Percentiles rank a stretch among this genome's conserved stretches.
These are phyloP conservation scores for Phytophthora megakarya DNA, from an alignment of 352 stramenopile species.

Conservation along the genomic window DNA sequence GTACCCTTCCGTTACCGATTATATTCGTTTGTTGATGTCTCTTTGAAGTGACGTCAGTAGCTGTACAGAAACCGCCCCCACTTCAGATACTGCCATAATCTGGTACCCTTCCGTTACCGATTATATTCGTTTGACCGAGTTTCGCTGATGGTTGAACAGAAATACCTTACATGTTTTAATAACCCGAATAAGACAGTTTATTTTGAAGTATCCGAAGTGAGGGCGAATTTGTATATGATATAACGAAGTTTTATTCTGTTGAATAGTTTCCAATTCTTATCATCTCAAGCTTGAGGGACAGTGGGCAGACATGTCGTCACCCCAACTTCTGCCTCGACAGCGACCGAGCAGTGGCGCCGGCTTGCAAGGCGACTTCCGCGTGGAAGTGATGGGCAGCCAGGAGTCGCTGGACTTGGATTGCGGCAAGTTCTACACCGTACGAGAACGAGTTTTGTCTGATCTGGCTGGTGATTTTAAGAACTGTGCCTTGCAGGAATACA, in stretches of 20 bases:
- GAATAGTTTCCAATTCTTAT: neutral
- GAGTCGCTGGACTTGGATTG: conserved; percentile 86
- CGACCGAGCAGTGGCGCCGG: conserved; percentile 32
- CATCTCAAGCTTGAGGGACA: neutral
- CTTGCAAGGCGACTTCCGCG: conserved; percentile 64
- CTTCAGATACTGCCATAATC: too few relatives aligned
- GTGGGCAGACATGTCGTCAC: conserved; percentile 21
- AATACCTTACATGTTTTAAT: too few relatives aligned
- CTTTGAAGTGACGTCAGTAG: too few relatives aligned
- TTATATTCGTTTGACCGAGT: too few relatives aligned
- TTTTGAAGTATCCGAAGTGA: too few relatives aligned
- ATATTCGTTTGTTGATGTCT: too few relatives aligned
- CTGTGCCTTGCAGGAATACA: conserved; percentile 81
- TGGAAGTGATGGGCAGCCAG: conserved; percentile 78
- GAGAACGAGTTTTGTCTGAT: neutral
- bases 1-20: too few relatives aligned
- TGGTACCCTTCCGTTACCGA: too few relatives aligned
- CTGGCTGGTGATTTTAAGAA: neutral
- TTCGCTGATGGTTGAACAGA: too few relatives aligned
- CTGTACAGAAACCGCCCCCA: too few relatives aligned
- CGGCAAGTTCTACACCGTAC: conserved; percentile 87
- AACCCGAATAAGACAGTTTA: too few relatives aligned
- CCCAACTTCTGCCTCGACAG: conserved; percentile 30
- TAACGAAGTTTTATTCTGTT: conserved; percentile 3
- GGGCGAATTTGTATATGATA: too few relatives aligned